phyloP scores from a whole-genome alignment of 2,329 filamentous ascomycete species.

The Microthyrium microscopicum region DNA sequence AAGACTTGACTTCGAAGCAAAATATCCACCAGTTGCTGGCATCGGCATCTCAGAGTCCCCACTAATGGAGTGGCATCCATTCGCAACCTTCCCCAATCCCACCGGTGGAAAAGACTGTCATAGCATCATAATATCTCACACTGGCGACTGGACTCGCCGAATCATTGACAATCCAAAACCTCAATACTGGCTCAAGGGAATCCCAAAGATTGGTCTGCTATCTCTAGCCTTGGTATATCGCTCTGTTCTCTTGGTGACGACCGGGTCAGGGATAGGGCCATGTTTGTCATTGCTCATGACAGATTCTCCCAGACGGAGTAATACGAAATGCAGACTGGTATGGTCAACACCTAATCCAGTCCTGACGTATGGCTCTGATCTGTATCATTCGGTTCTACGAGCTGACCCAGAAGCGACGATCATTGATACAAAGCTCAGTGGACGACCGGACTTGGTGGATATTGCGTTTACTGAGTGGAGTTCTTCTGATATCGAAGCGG shows the following conservation, averaged over 20 bases:
- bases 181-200: constrained; percentile 17
- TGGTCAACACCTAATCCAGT: constrained; percentile 51
- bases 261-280: constrained; percentile 20
- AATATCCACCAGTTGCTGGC: constrained; percentile 16
- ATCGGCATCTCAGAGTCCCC: constrained; percentile 16
- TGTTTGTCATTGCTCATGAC: constrained; percentile 38
- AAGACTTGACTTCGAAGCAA: constrained; percentile 36
- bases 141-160: constrained; percentile 19
- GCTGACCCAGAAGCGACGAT: constrained; percentile 48
- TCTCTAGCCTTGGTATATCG: constrained; percentile 17
- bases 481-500: constrained; percentile 42
- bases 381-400: constrained; percentile 38
- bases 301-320: constrained; percentile 22
- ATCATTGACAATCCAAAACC: constrained; percentile 10
- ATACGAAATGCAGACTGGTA: constrained; percentile 41
- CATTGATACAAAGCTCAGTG: constrained; percentile 41
- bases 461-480: constrained; percentile 34
- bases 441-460: constrained; percentile 43
- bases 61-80: constrained; percentile 20
- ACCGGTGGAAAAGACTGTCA: constrained; percentile 13
- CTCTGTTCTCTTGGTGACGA: constrained; percentile 18
- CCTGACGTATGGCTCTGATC: constrained; percentile 42
- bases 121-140: constrained; percentile 19
- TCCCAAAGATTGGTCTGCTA: constrained; percentile 18
- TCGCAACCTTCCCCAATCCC: constrained; percentile 21